Base-by-base conservation (phyloP, 1,284 basidiomycete genomes). In the Cerioporus squamosus region DNA sequence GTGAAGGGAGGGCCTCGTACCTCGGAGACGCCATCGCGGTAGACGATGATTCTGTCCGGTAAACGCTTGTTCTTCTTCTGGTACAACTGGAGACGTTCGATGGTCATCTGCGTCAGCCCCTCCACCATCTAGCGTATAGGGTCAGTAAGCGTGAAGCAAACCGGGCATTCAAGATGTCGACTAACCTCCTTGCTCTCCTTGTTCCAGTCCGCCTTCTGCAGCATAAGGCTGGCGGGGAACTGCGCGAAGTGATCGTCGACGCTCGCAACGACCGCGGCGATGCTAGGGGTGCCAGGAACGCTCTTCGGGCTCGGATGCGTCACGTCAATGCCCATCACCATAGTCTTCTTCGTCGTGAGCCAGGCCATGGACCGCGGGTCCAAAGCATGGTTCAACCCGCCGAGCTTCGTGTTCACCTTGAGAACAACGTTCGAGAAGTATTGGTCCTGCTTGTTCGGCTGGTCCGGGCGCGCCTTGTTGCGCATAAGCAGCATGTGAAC, bases 251-350 rank as follows among this genome's bases (percentile, higher is more conserved):
- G 68, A 15, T 79, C 71, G 66, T 93, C 89, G 5, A 84, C 70
- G 61, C 84, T 92, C 0, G 86, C 90, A 1, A 93, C 91, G 5
- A 93, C 86, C 0, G 88, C 90, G 2, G 87, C 88, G 38, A 93
- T 86, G 0, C 90, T 92, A 0, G 91, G 91, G 1, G 86, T 84
- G 14, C 87, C 89, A 12, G 76, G 76, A 50, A 72, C 70, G 69
- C 84, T 85, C 8, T 73, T 77, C 0, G 80, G 81, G 0, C 85
- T 78, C 2, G 88, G 86, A 70, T 93, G 90, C 1, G 88, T 91
- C 2, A 94, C 91, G 65, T 93, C 89, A 43, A 89, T 87, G 0
- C 91, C 92, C 10, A 94, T 85, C 68, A 93, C 74, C 86, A 94
- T 93, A 17, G 91, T 91, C 58, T 80, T 80, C 66, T 81, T 78